Evolutionary conservation across 371 early-diverging fungal species (phyloP).

Genomic region (Mucor indicus): DNA sequence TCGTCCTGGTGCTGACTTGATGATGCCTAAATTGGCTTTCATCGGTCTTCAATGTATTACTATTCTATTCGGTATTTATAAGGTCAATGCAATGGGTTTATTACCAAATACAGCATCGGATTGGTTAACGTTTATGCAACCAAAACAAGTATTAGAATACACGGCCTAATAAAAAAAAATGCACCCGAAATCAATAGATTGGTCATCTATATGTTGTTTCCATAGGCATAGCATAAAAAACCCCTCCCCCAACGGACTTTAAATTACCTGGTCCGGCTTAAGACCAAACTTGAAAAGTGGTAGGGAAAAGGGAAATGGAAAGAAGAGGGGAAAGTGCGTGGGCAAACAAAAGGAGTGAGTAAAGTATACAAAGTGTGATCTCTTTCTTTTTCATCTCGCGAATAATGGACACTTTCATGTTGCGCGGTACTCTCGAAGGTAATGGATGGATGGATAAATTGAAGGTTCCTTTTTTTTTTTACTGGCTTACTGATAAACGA

Average conservation of each 20-base stretch:
- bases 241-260: too few relatives aligned
- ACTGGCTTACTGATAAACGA: too few relatives aligned
- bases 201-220: too few relatives aligned
- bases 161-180: conserved; percentile 15
- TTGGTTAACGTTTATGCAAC: conserved; percentile 91
- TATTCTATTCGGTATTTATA: conserved; percentile 86
- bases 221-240: too few relatives aligned
- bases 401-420: conserved; percentile 56
- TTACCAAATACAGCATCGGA: conserved; percentile 92
- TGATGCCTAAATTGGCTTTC: conserved; percentile 79
- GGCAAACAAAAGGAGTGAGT: neutral
- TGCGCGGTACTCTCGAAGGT: conserved; percentile 57
- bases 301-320: too few relatives aligned
- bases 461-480: conserved; percentile 2
- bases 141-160: conserved; percentile 54
- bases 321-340: too few relatives aligned
- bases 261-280: too few relatives aligned
- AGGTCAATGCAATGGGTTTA: conserved; percentile 91
- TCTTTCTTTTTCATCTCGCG: conserved; percentile 44
- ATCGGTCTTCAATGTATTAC: conserved; percentile 75
- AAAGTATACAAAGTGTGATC: conserved; percentile 4
- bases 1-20: conserved; percentile 47
- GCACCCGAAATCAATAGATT: too few relatives aligned
- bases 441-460: conserved; percentile 15
- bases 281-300: too few relatives aligned